Base-by-base conservation (phyloP, 208 protist species). In the Wallacemonas collosoma region DNA sequence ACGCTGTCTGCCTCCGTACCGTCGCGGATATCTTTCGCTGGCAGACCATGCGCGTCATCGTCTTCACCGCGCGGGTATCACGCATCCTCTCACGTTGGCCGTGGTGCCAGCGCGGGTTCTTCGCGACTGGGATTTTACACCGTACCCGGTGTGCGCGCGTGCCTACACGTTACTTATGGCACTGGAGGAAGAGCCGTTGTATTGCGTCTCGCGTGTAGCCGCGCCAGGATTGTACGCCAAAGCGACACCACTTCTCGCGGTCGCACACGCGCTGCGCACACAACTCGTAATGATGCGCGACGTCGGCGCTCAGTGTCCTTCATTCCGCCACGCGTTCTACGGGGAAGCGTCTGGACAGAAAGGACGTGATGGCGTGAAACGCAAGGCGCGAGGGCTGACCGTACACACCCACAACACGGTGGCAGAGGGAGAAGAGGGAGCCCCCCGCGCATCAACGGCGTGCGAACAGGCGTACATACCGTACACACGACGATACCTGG, bases 61-160 rank as follows among this genome's bases (percentile, higher is more conserved):
- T 1, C 26, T 26, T 26, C 26, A 26, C 26, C 26, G 0, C 26
- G 26, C 26, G 26, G 26, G 26, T 26, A 26, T 26, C 26, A 26
- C 26, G 26, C 26, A 26, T 26, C 26, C 26, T 26, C 26, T 26
- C 51, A n/a, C 14, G 4, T 56, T 56, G 14, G 51, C 40, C 36
- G 51, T 75, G 11, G 76, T 89, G 9, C 84, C 84, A 2, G 80
- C 81, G 1, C 76, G 57, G 41, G 53, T 86, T 14, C 55, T 89
- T 53, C 69, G 73, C 15, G 48, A 66, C 12, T 89, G 84, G 84
- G 81, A 89, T 62, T 79, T 79, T 53, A 76, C 68, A 17, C 74
- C 62, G 26, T 64, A 56, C 35, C 58, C 75, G 36, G 77, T 89
- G 2, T 86, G 75, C 62, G 60, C 72, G 39, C 67, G 71, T 8